Conservation (phyloP, 2,329 filamentous ascomycete species). For the Beauveria asiatica region DNA sequence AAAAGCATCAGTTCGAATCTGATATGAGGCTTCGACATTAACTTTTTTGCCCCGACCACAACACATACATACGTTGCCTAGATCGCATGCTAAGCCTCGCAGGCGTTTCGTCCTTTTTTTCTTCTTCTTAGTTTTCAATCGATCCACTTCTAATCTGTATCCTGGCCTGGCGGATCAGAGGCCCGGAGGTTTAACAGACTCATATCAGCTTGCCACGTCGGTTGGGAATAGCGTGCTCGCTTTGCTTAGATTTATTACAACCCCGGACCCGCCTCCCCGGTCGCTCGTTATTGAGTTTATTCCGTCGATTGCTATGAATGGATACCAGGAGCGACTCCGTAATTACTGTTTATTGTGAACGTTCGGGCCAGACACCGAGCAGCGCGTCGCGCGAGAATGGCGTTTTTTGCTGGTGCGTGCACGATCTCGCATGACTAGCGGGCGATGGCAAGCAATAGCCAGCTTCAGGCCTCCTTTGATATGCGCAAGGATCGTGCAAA, state of each 20-base stretch:
- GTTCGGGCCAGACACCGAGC: not conserved
- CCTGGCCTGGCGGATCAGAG: no score
- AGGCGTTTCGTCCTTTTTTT: not conserved
- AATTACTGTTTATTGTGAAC: no score
- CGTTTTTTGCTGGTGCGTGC: not conserved
- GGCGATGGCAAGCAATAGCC: slow-evolving; percentile 2
- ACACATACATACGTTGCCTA: not conserved
- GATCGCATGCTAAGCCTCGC: not conserved
- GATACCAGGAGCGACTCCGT: no score
- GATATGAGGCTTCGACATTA: slow-evolving; percentile 13
- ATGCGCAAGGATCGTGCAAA: slow-evolving; percentile 1
- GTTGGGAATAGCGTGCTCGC: no score
- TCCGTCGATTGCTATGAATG: no score
- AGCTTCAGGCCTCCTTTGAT: not conserved
- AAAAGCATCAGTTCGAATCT: slow-evolving; percentile 19
- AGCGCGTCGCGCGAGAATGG: not conserved
- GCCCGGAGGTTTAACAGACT: no score
- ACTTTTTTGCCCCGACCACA: not conserved
- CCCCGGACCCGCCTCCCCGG: no score
- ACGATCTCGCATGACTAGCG: slow-evolving; percentile 1
- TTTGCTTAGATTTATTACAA: no score
- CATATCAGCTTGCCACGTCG: no score
- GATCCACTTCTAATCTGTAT: no score
- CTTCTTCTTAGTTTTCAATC: not conserved
- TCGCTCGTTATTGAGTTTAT: no score